Conservation (phyloP, 176 grass and related monocot genomes). For the Juncus effusus region DNA sequence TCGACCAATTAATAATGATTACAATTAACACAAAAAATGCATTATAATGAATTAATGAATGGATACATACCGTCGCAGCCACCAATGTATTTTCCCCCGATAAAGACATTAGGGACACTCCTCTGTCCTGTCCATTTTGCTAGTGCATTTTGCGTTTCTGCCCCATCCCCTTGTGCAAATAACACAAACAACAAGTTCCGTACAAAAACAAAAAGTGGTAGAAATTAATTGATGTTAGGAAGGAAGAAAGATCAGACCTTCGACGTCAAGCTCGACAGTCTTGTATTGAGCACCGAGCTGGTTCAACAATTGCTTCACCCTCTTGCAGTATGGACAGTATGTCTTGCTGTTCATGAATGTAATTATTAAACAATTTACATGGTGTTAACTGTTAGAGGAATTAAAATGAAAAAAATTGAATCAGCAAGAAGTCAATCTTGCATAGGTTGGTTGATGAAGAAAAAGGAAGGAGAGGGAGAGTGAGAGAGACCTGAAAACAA, state of each 20-base stretch:
- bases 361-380: not conserved
- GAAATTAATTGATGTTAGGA: not conserved
- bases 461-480: not conserved
- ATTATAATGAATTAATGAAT: not conserved
- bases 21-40: not conserved
- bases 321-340: slow-evolving; percentile 46
- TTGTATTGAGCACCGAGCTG: slow-evolving; percentile 56
- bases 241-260: slow-evolving; percentile 41
- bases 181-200: not conserved
- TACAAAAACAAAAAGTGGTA: not conserved
- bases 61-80: slow-evolving; percentile 42
- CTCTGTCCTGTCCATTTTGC: slow-evolving; percentile 47
- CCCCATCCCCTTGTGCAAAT: slow-evolving; percentile 40
- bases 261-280: slow-evolving; percentile 55
- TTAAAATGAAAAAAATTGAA: not conserved
- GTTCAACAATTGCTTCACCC: slow-evolving; percentile 50
- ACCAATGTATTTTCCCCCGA: slow-evolving; percentile 57
- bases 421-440: not conserved
- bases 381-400: not conserved
- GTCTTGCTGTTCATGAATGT: slow-evolving; percentile 40
- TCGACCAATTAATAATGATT: not conserved
- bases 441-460: not conserved
- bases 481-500: slow-evolving; percentile 46
- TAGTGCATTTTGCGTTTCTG: slow-evolving; percentile 44
- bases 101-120: slow-evolving; percentile 54